These are phyloP conservation scores for Aspergillus kassunensis DNA, from an alignment of 495 filamentous ascomycete genomes.

Conservation along the genomic window DNA sequence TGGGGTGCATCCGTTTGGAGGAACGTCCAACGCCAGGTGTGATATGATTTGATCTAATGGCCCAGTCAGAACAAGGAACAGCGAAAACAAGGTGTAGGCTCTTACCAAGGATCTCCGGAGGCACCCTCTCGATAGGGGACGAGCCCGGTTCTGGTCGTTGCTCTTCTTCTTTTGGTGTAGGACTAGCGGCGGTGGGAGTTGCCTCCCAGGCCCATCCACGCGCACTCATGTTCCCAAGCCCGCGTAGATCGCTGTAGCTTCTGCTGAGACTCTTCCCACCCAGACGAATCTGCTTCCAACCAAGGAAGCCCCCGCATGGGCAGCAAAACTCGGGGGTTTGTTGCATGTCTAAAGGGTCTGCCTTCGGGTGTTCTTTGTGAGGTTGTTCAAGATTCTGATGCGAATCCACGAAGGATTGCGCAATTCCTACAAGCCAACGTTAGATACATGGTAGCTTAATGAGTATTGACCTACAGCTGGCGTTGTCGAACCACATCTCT, in stretches of 20 bases:
- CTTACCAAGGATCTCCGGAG: conserved; percentile 71
- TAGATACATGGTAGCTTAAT: not conserved
- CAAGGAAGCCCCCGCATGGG: conserved; percentile 65
- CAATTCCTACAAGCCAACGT: conserved; percentile 42
- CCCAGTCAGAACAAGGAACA: not conserved
- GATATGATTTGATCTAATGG: conserved; percentile 68
- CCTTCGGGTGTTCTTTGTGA: conserved; percentile 43
- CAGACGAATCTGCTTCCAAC: conserved; percentile 68
- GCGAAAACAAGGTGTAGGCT: conserved; percentile 7
- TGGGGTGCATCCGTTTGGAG: conserved; percentile 70
- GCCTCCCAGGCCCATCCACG: conserved; percentile 56
- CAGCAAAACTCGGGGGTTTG: conserved; percentile 60
- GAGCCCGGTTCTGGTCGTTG: conserved; percentile 27
- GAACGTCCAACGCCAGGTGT: conserved; percentile 68
- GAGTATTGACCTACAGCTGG: not conserved
- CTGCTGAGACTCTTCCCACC: conserved; percentile 63
- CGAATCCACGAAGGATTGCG: conserved; percentile 68
- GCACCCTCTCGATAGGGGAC: conserved; percentile 61
- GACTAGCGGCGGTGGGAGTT: conserved; percentile 27
- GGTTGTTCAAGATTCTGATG: conserved; percentile 62
- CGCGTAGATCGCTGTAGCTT: conserved; percentile 67
- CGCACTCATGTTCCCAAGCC: conserved; percentile 43
- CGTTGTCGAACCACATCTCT: not conserved
- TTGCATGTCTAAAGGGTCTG: conserved; percentile 31
- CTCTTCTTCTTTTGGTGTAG: conserved; percentile 27